A percentile compares a stretch with the other conserved stretches of the same genome.
Evolutionary conservation across 2,329 filamentous ascomycete species (phyloP).

Genomic region (Fusarium mexicanum): DNA sequence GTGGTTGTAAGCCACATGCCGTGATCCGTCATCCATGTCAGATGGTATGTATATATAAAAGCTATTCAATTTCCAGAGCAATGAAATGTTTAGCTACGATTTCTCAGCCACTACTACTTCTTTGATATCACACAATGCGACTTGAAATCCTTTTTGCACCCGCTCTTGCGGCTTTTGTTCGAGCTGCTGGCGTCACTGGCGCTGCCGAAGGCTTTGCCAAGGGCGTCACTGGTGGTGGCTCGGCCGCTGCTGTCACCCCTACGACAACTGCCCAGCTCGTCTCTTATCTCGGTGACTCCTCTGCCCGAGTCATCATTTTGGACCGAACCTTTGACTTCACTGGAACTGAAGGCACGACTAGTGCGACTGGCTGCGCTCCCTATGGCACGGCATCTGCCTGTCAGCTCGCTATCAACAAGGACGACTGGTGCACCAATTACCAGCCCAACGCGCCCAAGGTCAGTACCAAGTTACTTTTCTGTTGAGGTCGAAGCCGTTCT

Average conservation of each 20-base stretch:
- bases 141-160: not conserved
- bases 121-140: not conserved
- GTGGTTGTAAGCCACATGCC: not conserved
- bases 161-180: not conserved
- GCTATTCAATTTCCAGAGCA: not conserved
- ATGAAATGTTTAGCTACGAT: not conserved
- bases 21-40: not conserved
- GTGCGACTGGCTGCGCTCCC: conserved; percentile 66
- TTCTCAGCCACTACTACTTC: not conserved
- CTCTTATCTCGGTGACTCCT: conserved; percentile 64
- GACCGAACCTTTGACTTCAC: conserved; percentile 66
- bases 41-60: not conserved
- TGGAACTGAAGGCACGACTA: conserved; percentile 63
- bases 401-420: conserved; percentile 69
- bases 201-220: conserved; percentile 53
- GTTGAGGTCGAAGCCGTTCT: accelerated
- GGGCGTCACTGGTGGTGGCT: conserved; percentile 70
- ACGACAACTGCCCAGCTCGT: conserved; percentile 64
- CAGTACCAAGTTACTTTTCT: conserved; percentile 43
- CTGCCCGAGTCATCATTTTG: conserved; percentile 66
- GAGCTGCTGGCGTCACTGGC: not conserved
- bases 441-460: conserved; percentile 59
- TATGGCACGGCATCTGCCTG: conserved; percentile 63
- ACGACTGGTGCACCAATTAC: conserved; percentile 69
- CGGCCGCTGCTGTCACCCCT: conserved; percentile 65